Evolutionary conservation across 2,329 filamentous ascomycete species (phyloP), one percentile per base, ranked within the genome.

Genomic region (Claviceps citrina): DNA sequence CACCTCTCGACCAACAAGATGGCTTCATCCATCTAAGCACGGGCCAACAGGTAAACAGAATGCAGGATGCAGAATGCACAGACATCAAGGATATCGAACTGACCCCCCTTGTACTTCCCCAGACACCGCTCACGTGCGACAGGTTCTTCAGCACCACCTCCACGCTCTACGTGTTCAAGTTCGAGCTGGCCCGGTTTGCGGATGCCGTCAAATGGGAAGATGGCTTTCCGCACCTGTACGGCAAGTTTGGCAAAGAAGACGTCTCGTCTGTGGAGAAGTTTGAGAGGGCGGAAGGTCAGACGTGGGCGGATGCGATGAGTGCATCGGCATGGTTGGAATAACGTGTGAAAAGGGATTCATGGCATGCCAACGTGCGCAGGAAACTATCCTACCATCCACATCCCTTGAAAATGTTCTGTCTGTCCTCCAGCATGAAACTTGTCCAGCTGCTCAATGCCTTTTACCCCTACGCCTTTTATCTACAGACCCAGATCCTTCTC

Each of bases 401-500:
- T 24, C 22, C 5, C n/a, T n/a, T n/a, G n/a, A n/a, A n/a, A n/a
- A n/a, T n/a, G n/a, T n/a, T n/a, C n/a, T n/a, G n/a, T n/a, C n/a
- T n/a, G n/a, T n/a, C n/a, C n/a, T n/a, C 22, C 22, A 8, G 22
- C 22, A 24, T 8, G 22, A 24, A 24, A 8, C 22, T 5, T 8
- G 5, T 24, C 22, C 22, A 5, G 10, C 10, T 27, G 6, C n/a
- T n/a, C n/a, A n/a, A n/a, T n/a, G n/a, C 26, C 26, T 12, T 27
- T 24, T 8, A 5, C 22, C 8, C 22, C 22, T 24, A 24, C 22
- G 22, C 22, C 30, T 30, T 42, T 41, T 22, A 31, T 46, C 42
- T 54, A 55, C 30, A 60, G 45, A 27, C 68, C 70, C 27, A 93
- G 61, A 59, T 93, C 83, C 69, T 93, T 95, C 63, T 85, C 82